A percentile compares a stretch with the other conserved stretches of the same genome.
phyloP scores from a whole-genome alignment of 441 rosid genomes.

The Gossypium schwendimanii region DNA sequence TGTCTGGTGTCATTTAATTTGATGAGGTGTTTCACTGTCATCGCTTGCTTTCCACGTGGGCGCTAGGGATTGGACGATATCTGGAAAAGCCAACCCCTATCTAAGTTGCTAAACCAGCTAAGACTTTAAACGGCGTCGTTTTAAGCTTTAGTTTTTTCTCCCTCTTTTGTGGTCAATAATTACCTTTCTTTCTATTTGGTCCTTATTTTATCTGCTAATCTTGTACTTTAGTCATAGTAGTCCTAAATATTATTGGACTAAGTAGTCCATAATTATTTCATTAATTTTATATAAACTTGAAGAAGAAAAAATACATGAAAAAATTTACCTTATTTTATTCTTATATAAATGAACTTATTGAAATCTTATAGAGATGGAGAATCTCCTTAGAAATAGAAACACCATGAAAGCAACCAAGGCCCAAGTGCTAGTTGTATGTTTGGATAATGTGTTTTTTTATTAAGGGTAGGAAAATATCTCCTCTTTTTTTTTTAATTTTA shows the following conservation, averaged over 20 bases:
- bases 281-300: neutral
- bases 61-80: conserved; percentile 4
- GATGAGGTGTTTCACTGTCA: conserved; percentile 26
- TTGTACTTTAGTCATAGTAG: neutral
- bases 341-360: too few relatives aligned
- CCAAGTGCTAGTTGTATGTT: too few relatives aligned
- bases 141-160: neutral
- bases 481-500: too few relatives aligned
- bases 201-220: neutral
- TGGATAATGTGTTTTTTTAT: too few relatives aligned
- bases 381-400: too few relatives aligned
- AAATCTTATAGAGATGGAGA: too few relatives aligned
- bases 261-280: neutral
- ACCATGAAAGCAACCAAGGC: too few relatives aligned
- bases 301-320: too few relatives aligned
- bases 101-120: neutral
- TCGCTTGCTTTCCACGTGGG: conserved; percentile 31
- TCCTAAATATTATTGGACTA: neutral
- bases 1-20: conserved; percentile 12
- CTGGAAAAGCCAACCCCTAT: conserved; percentile 4
- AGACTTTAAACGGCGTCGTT: neutral
- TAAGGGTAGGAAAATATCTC: too few relatives aligned
- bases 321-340: too few relatives aligned
- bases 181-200: neutral
- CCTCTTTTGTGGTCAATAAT: neutral